Conservation (phyloP, 805 yeast genomes). For the Cyberlindnera misumaiensis region DNA sequence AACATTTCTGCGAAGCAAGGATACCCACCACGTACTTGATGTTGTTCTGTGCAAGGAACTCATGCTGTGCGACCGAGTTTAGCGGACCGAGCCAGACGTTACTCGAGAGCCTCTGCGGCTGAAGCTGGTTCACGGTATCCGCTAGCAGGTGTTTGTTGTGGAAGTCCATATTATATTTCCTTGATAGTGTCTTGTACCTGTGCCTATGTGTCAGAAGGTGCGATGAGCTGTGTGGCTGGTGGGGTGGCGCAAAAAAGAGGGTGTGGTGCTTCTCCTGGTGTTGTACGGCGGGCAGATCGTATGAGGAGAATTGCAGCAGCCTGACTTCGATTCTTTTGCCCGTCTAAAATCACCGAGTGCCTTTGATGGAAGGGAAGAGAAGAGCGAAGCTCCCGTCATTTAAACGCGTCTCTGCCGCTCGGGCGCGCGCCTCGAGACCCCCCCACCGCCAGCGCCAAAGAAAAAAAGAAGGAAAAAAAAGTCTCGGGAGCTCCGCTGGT, state of each 20-base stretch:
- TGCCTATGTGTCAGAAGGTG: constrained; percentile 1
- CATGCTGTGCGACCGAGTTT: constrained; percentile 32
- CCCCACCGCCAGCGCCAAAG: too few relatives aligned
- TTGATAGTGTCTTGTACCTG: neutral
- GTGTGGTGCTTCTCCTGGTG: neutral
- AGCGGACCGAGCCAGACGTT: constrained; percentile 42
- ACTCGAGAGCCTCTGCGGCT: constrained; percentile 36
- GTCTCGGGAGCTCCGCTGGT: too few relatives aligned
- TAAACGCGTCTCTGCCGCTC: neutral
- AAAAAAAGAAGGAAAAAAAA: neutral
- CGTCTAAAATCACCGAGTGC: too few relatives aligned
- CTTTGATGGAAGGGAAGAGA: too few relatives aligned
- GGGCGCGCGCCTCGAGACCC: neutral
- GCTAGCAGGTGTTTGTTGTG: constrained; percentile 22
- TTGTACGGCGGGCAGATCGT: neutral
- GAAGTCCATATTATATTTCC: constrained; percentile 14
- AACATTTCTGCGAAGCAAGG: constrained; percentile 28
- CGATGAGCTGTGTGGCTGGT: constrained; percentile 1
- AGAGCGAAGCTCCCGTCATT: neutral
- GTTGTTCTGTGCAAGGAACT: constrained; percentile 31
- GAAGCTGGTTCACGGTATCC: constrained; percentile 21
- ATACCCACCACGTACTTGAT: constrained; percentile 33
- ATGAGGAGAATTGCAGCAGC: too few relatives aligned
- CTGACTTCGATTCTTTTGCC: too few relatives aligned
- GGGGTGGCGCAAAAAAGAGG: neutral